Conservation (phyloP, 331 rosid species). For the Acacia pycnantha region DNA sequence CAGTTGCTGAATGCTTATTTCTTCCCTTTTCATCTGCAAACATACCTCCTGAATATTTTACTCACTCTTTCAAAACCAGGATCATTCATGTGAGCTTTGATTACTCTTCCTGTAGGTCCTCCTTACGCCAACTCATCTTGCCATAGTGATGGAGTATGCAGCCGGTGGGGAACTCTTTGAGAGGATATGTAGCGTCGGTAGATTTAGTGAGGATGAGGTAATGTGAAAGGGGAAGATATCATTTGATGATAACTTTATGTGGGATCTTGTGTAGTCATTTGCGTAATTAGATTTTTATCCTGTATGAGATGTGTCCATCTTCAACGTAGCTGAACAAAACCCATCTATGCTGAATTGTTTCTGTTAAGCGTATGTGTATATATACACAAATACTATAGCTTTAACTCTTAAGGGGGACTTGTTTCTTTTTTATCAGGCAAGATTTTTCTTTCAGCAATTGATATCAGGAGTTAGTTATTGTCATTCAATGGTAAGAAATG, state of each 20-base stretch:
- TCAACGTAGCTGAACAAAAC: background rate
- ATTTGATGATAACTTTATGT: slow-evolving; percentile 19
- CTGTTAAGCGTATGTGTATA: background rate
- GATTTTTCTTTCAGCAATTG: slow-evolving; percentile 90
- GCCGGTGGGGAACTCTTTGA: slow-evolving; percentile 83
- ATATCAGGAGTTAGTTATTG: slow-evolving; percentile 90
- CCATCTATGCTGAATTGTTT: background rate
- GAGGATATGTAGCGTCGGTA: slow-evolving; percentile 77
- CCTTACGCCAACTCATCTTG: slow-evolving; percentile 82
- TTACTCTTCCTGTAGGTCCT: slow-evolving; percentile 54
- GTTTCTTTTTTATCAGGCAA: slow-evolving; percentile 56
- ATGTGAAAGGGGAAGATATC: slow-evolving; percentile 3
- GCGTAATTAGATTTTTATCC: background rate
- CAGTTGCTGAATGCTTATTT: background rate
- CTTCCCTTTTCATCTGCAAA: background rate
- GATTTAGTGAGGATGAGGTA: slow-evolving; percentile 91
- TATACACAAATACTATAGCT: background rate
- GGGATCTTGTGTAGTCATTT: background rate
- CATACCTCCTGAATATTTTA: background rate
- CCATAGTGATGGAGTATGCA: slow-evolving; percentile 88
- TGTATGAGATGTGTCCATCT: background rate
- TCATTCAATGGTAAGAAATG: slow-evolving; percentile 71
- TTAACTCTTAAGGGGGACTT: background rate
- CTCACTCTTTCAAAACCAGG: background rate
- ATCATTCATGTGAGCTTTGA: slow-evolving; percentile 18